Conservation (phyloP, 371 early-diverging fungal genomes). For the Mucor circinelloides region DNA sequence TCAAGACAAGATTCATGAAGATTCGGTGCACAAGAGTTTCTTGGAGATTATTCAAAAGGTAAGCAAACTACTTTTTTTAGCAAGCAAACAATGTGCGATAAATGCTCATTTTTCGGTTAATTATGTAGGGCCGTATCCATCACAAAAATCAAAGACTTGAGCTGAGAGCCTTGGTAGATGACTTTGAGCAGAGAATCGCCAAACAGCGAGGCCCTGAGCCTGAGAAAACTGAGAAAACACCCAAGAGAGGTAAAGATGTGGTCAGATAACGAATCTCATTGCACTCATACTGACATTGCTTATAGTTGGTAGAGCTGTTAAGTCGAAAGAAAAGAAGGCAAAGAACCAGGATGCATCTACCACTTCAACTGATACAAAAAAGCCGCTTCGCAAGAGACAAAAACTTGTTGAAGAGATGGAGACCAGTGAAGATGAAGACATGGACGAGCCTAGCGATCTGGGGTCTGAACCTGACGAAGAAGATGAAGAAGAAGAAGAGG, state of each 20-base stretch:
- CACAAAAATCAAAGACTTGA: slow-evolving; percentile 69
- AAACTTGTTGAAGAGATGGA: slow-evolving; percentile 6
- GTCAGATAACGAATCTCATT: neutral
- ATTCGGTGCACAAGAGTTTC: slow-evolving; percentile 78
- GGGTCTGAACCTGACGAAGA: slow-evolving; percentile 4
- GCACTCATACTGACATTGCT: neutral
- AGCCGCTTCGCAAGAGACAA: slow-evolving; percentile 11
- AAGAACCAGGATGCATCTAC: neutral
- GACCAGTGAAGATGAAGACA: slow-evolving; percentile 13
- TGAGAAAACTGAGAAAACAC: slow-evolving; percentile 17
- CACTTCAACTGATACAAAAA: neutral
- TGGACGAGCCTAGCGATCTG: slow-evolving; percentile 4
- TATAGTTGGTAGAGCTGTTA: slow-evolving; percentile 6
- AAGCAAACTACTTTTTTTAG: neutral
- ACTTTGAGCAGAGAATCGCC: slow-evolving; percentile 70
- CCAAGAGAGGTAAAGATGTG: slow-evolving; percentile 12
- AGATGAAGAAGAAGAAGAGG: slow-evolving; percentile 3
- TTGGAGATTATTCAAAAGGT: slow-evolving; percentile 86
- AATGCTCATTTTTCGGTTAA: neutral
- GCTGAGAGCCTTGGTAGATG: slow-evolving; percentile 75
- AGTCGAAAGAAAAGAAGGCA: neutral
- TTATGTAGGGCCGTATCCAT: slow-evolving; percentile 59
- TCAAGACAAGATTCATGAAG: slow-evolving; percentile 88
- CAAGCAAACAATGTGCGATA: neutral
- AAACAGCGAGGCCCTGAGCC: slow-evolving; percentile 30